Evolutionary conservation across 495 filamentous ascomycete species (phyloP).

Genomic region (Tuber microsphaerosporum): DNA sequence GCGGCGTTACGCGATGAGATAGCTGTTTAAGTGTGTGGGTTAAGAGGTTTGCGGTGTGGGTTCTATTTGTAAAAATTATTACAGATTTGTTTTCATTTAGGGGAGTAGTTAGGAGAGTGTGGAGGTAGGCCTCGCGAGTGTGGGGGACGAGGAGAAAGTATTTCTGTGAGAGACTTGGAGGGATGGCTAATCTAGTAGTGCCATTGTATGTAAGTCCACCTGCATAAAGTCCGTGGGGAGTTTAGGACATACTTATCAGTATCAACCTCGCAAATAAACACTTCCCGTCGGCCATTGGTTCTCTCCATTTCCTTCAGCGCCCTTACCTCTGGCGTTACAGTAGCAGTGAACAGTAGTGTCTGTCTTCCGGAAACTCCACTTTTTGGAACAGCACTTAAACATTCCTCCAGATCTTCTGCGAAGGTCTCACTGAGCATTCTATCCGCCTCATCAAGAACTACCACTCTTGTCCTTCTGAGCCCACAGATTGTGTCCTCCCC

Average conservation of each 20-base stretch:
- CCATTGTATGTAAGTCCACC: background rate
- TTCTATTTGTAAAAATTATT: conserved; percentile 94
- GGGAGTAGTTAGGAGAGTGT: conserved; percentile 76
- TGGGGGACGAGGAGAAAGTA: conserved; percentile 82
- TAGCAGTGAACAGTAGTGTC: conserved; percentile 93
- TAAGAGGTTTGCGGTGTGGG: conserved; percentile 76
- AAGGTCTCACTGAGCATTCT: conserved; percentile 56
- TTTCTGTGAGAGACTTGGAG: conserved; percentile 70
- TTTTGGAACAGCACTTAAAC: conserved; percentile 70
- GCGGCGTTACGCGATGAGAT: conserved; percentile 78
- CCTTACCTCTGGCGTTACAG: conserved; percentile 84
- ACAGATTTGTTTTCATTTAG: conserved; percentile 63
- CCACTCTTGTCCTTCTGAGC: conserved; percentile 66
- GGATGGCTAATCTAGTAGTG: conserved; percentile 54
- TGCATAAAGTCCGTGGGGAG: background rate
- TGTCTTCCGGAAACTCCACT: conserved; percentile 56
- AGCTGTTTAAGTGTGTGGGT: conserved; percentile 78
- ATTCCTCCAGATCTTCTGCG: conserved; percentile 67
- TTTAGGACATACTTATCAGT: conserved; percentile 50
- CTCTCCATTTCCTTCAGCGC: conserved; percentile 68
- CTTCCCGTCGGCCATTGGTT: conserved; percentile 59
- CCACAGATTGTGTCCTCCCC: conserved; percentile 82
- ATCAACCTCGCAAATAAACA: conserved; percentile 83
- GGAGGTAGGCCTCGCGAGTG: conserved; percentile 87
- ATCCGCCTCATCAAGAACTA: conserved; percentile 95